These are phyloP conservation scores for Ensete glaucum DNA, from an alignment of 176 grass and related monocot genomes.

Conservation along the genomic window DNA sequence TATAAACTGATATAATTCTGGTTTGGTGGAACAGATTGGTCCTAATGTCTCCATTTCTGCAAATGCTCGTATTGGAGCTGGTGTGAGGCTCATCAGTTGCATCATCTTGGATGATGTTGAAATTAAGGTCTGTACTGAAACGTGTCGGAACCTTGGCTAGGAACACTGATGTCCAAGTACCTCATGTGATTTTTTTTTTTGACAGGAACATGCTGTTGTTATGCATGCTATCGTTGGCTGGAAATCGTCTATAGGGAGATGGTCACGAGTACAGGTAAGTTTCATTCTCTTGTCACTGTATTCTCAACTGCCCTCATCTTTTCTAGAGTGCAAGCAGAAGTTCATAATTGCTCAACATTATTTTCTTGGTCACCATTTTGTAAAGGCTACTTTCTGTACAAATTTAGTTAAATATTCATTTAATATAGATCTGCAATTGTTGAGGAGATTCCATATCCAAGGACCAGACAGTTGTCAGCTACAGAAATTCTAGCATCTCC, in stretches of 20 bases:
- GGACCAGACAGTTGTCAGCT: not conserved
- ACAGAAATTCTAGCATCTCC: not conserved
- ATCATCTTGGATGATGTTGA: slow-evolving; percentile 97
- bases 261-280: slow-evolving; percentile 96
- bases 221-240: slow-evolving; percentile 95
- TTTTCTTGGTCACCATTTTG: not conserved
- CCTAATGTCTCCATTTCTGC: slow-evolving; percentile 99
- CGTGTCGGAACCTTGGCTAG: slow-evolving; percentile 7
- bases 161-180: slow-evolving; percentile 8
- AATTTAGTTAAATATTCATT: too few species aligned
- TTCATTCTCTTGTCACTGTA: slow-evolving; percentile 2
- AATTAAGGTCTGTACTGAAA: slow-evolving; percentile 63
- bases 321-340: not conserved
- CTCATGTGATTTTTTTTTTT: slow-evolving; percentile 23
- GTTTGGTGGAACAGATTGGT: slow-evolving; percentile 52
- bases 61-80: slow-evolving; percentile 93
- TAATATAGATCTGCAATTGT: not conserved
- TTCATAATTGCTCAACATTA: too few species aligned
- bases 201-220: slow-evolving; percentile 96
- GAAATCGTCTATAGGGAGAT: slow-evolving; percentile 94
- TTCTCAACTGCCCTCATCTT: not conserved
- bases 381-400: not conserved
- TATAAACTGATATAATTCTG: not conserved
- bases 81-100: slow-evolving; percentile 90
- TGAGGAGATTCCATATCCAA: not conserved